Conservation (phyloP, 1,139 yeast genomes). For the Suhomyces maxii region DNA sequence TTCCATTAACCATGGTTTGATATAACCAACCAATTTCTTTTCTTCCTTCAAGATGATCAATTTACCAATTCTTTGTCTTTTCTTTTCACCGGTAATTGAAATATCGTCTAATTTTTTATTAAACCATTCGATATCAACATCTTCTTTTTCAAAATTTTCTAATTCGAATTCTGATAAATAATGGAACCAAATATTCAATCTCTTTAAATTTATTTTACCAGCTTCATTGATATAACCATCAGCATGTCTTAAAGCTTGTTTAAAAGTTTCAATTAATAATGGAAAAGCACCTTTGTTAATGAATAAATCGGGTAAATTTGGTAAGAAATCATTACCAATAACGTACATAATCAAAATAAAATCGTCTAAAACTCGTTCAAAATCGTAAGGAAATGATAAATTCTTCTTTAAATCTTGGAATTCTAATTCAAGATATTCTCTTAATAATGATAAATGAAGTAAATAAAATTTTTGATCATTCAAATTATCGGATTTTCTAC, state of each 20-base stretch:
- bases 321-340: constrained; percentile 97
- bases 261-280: constrained; percentile 80
- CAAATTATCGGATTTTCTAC: constrained; percentile 53
- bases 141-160: constrained; percentile 76
- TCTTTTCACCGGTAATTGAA: constrained; percentile 69
- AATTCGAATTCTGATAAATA: constrained; percentile 69
- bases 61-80: constrained; percentile 66
- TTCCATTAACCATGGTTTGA: constrained; percentile 70
- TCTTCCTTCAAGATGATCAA: constrained; percentile 70
- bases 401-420: constrained; percentile 68
- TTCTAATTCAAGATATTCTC: constrained; percentile 90
- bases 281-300: constrained; percentile 97
- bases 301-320: constrained; percentile 93
- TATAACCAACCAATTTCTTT: constrained; percentile 58
- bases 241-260: constrained; percentile 66
- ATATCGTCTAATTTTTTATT: constrained; percentile 80
- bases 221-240: constrained; percentile 86
- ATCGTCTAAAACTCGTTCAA: constrained; percentile 90
- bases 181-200: constrained; percentile 75
- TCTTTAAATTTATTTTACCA: constrained; percentile 74
- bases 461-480: constrained; percentile 80
- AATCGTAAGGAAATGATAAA: constrained; percentile 69
- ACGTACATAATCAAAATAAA: constrained; percentile 90
- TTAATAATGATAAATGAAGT: constrained; percentile 78
- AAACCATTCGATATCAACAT: constrained; percentile 90